Conservation (phyloP, 2,329 filamentous ascomycete genomes). For the Fusarium xylarioides region DNA sequence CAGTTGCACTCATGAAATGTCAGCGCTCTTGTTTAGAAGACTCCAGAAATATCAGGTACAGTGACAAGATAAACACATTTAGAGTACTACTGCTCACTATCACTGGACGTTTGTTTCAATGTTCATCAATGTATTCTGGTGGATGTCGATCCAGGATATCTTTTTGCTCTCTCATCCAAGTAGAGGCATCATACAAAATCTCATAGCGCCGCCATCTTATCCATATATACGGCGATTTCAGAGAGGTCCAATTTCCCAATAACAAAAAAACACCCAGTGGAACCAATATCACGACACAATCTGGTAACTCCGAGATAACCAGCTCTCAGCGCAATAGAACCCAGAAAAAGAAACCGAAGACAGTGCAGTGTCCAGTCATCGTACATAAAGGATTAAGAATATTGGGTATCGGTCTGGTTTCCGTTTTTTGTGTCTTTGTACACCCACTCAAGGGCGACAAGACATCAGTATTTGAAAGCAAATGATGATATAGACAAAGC, state of each 20-base stretch:
- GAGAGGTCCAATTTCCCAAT: constrained; percentile 5
- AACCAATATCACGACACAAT: constrained; percentile 13
- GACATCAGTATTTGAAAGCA: background rate
- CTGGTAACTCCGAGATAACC: constrained; percentile 29
- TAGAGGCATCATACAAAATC: background rate
- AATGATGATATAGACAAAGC: background rate
- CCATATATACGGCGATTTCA: background rate
- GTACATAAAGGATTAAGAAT: constrained; percentile 28
- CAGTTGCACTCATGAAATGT: background rate
- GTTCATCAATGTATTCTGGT: constrained; percentile 19
- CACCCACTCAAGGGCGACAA: background rate
- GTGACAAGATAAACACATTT: background rate
- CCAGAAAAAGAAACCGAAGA: background rate
- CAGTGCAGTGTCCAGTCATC: constrained; percentile 14
- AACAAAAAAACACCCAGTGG: constrained; percentile 6
- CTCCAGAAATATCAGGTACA: background rate
- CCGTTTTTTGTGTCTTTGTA: constrained; percentile 6
- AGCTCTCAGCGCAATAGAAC: constrained; percentile 20
- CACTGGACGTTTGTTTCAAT: background rate
- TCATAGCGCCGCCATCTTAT: constrained; percentile 14
- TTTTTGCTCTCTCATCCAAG: background rate
- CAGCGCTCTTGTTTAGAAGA: background rate
- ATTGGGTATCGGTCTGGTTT: constrained; percentile 30
- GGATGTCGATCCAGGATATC: background rate
- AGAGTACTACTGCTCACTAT: background rate